phyloP scores from a whole-genome alignment of 1,284 basidiomycete genomes.

The Hypsizygus ulmarius region DNA sequence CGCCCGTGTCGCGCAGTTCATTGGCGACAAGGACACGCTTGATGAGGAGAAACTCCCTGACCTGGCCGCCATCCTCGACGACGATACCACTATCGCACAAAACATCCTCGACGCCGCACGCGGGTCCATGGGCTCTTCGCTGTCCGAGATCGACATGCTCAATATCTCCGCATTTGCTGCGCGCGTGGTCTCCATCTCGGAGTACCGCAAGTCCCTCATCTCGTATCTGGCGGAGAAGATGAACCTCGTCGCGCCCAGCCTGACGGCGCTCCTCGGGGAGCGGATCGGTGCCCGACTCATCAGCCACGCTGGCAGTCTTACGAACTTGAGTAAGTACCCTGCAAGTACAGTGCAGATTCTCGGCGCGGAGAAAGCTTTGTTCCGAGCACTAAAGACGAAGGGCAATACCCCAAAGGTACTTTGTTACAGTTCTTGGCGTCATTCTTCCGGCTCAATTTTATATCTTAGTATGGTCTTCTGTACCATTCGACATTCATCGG shows the following conservation, averaged over 20 bases:
- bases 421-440: background rate
- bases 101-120: conserved; percentile 94
- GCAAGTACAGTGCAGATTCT: conserved; percentile 98
- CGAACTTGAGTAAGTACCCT: conserved; percentile 97
- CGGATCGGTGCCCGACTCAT: conserved; percentile 94
- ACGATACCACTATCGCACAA: conserved; percentile 85
- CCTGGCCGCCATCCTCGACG: conserved; percentile 81
- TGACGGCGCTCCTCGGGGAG: conserved; percentile 94
- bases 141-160: conserved; percentile 93
- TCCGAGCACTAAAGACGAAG: conserved; percentile 98
- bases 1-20: conserved; percentile 83
- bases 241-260: conserved; percentile 95
- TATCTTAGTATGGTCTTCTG: conserved; percentile 79
- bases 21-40: conserved; percentile 86
- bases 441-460: conserved; percentile 1
- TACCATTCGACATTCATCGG: conserved; percentile 97
- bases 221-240: conserved; percentile 95
- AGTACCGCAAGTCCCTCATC: conserved; percentile 92
- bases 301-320: conserved; percentile 96
- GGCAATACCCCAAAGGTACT: conserved; percentile 95
- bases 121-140: conserved; percentile 93
- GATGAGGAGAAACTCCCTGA: conserved; percentile 78
- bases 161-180: conserved; percentile 94
- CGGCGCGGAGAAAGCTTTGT: conserved; percentile 97
- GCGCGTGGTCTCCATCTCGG: conserved; percentile 88